Conservation (phyloP, 257 asterid genomes). For the Solanum virginianum region DNA sequence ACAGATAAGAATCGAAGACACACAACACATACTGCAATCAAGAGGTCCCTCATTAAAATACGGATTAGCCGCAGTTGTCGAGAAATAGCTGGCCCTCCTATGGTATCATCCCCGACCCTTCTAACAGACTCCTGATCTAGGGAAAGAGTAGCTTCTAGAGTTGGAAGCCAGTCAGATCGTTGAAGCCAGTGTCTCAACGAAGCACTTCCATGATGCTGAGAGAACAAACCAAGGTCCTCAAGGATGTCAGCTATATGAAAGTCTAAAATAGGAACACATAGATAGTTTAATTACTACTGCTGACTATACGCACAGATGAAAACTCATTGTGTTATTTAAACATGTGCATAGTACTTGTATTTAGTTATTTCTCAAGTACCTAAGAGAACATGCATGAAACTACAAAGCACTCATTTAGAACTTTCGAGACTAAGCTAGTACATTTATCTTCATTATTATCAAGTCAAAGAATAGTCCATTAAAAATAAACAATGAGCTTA, state of each 20-base stretch:
- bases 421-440: neutral
- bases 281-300: neutral
- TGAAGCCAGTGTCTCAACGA: conserved; percentile 98
- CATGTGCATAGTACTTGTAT: neutral
- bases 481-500: neutral
- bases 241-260: neutral
- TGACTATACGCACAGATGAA: neutral
- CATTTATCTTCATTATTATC: neutral
- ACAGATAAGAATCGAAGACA: neutral
- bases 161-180: conserved; percentile 93
- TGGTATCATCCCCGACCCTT: conserved; percentile 80
- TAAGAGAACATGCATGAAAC: neutral
- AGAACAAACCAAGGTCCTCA: conserved; percentile 1
- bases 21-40: conserved; percentile 62
- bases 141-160: conserved; percentile 89
- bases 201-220: conserved; percentile 84
- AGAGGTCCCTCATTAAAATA: conserved; percentile 81
- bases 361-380: neutral
- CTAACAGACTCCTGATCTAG: conserved; percentile 79
- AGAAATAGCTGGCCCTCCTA: conserved; percentile 91
- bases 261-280: neutral
- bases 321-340: neutral
- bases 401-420: neutral
- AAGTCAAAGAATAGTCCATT: neutral
- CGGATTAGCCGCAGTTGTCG: conserved; percentile 76